Base-by-base conservation (phyloP, 148 eudicot species). In the Rhododendron henanense region DNA sequence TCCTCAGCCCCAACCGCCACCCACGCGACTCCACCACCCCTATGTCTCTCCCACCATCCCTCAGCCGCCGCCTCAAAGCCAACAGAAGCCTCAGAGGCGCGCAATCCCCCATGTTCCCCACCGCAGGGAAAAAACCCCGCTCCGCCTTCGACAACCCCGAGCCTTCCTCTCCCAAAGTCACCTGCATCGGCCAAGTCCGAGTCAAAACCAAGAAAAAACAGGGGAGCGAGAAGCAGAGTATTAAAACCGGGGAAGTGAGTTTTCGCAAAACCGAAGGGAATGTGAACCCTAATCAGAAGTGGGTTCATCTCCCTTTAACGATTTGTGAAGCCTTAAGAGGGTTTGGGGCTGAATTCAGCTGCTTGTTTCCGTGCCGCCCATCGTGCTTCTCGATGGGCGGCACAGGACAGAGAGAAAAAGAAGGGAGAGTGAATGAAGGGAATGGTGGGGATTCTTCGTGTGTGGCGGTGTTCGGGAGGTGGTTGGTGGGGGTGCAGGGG, bases 81-180 rank as follows among this genome's bases (percentile, higher is more conserved):
- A 94, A 90, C 83, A 87, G 93, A 13, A 93, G 96, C 85, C 63
- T 93, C 6, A 83, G 88, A 1, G 94, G 93, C 0, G 92, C 90
- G 0, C 95, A 93, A 28, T 92, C 95, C 0, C 95, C 97, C 0
- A 90, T 93, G 92, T 93, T 92, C 79, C 89, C 94, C 16, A 83
- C 91, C 65, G 37, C 44, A 7, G 55, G 87, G 16, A 91, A 90
- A 77, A 74, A 83, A 23, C 91, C 91, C 28, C 90, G 91, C n/a
- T 87, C 90, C 31, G 90, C 84, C 2, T 92, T 93, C 44, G 97
- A 96, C 0, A 94, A 92, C 85, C 94, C 94, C 2, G 98, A 95
- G 83, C 97, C 97, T 1, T 95, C 99, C 76, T 96, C 99, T 0
- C 99, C 99, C 0, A 96, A 96, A 47, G 99, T 96, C 21, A 96